Conservation (phyloP, 352 stramenopile species). For the Phytophthora litchii region DNA sequence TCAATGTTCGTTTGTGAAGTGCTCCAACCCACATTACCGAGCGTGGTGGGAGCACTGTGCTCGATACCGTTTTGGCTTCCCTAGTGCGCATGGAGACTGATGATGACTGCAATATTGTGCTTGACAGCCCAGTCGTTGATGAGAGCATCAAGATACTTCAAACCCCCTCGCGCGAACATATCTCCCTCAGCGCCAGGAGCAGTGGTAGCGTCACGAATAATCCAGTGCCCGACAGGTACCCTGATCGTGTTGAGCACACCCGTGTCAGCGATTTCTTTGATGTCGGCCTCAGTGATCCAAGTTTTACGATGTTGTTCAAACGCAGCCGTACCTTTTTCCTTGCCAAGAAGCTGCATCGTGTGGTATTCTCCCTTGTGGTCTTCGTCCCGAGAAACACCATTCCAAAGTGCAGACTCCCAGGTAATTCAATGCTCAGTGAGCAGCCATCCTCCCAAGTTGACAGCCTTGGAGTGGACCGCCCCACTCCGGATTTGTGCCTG, state of each 20-base stretch:
- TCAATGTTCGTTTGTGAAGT: slow-evolving; percentile 22
- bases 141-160: slow-evolving; percentile 53
- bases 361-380: too few relatives aligned
- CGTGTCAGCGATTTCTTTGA: neutral
- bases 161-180: slow-evolving; percentile 19
- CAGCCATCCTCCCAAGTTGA: too few relatives aligned
- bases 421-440: too few relatives aligned
- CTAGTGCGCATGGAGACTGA: slow-evolving; percentile 38
- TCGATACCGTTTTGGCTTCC: slow-evolving; percentile 57
- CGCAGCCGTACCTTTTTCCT: neutral
- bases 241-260: slow-evolving; percentile 8
- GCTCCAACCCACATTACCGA: slow-evolving; percentile 29
- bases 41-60: slow-evolving; percentile 40
- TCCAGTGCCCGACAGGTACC: slow-evolving; percentile 41
- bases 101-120: slow-evolving; percentile 53
- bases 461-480: too few relatives aligned
- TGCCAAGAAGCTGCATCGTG: neutral
- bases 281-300: too few relatives aligned
- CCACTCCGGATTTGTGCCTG: too few relatives aligned
- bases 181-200: slow-evolving; percentile 5
- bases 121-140: slow-evolving; percentile 52
- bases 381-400: too few relatives aligned
- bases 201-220: slow-evolving; percentile 28
- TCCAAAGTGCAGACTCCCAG: too few relatives aligned
- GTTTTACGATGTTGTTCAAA: slow-evolving; percentile 7